Conservation (phyloP, 2,329 filamentous ascomycete species). For the Monascus ruber region DNA sequence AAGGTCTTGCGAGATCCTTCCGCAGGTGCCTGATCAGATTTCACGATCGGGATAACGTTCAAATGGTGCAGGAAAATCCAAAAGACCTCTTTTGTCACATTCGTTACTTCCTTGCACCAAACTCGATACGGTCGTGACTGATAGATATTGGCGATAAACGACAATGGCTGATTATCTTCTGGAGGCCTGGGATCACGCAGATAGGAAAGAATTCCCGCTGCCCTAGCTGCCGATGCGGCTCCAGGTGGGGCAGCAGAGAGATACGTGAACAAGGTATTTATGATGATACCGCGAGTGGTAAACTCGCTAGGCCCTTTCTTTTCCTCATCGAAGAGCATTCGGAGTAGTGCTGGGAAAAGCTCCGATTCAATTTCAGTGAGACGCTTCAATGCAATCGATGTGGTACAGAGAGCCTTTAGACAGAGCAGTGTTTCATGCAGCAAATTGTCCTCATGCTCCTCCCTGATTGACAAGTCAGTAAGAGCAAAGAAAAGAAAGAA, state of each 20-base stretch:
- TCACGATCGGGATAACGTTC: conserved; percentile 59
- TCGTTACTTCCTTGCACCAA: conserved; percentile 86
- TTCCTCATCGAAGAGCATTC: conserved; percentile 93
- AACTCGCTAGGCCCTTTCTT: conserved; percentile 97
- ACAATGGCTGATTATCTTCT: conserved; percentile 64
- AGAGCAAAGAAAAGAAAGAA: background rate
- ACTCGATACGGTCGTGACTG: conserved; percentile 77
- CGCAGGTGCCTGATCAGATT: conserved; percentile 20
- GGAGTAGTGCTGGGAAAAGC: conserved; percentile 74
- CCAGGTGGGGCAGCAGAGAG: conserved; percentile 55
- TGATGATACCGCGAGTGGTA: conserved; percentile 80
- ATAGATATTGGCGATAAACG: conserved; percentile 84
- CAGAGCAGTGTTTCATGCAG: conserved; percentile 88
- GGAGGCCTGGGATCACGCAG: conserved; percentile 67
- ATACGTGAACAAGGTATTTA: conserved; percentile 79
- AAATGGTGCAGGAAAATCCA: conserved; percentile 97
- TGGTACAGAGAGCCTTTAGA: conserved; percentile 88
- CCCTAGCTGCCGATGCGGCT: conserved; percentile 53
- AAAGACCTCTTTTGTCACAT: conserved; percentile 95
- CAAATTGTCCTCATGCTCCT: conserved; percentile 89
- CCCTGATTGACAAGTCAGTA: conserved; percentile 38
- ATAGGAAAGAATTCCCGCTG: conserved; percentile 63
- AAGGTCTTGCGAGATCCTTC: conserved; percentile 16
- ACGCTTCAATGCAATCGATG: conserved; percentile 70
- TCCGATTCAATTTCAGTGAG: conserved; percentile 67